These are phyloP conservation scores for Thyridium curvatum DNA, from an alignment of 2,329 filamentous ascomycete species.

Conservation along the genomic window DNA sequence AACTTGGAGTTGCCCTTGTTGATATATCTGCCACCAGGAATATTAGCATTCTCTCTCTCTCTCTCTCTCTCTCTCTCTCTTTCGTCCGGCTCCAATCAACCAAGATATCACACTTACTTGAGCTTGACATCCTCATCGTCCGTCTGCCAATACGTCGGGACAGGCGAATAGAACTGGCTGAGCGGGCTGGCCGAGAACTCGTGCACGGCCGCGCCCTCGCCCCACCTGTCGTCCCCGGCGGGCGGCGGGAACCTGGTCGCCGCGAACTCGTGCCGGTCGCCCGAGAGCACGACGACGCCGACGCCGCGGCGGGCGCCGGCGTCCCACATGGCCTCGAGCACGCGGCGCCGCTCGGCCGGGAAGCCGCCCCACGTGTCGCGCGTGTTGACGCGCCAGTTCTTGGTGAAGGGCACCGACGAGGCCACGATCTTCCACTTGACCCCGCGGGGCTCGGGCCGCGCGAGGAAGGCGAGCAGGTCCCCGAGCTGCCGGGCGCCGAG, in stretches of 20 bases:
- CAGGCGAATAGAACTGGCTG: conserved; percentile 88
- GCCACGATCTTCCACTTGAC: conserved; percentile 92
- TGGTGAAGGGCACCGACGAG: conserved; percentile 89
- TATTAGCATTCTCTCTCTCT: no score
- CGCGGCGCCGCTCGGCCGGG: conserved; percentile 66
- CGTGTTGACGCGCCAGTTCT: conserved; percentile 89
- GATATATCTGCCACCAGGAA: conserved; percentile 52
- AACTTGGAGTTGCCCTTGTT: conserved; percentile 87
- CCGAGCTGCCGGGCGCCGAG: conserved; percentile 72
- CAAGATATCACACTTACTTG: conserved; percentile 59
- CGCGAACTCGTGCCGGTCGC: conserved; percentile 95
- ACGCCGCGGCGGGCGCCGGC: conserved; percentile 61
- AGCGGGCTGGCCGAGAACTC: conserved; percentile 91
- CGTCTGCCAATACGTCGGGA: conserved; percentile 74
- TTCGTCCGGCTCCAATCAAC: conserved; percentile 2
- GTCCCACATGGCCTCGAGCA: conserved; percentile 92
- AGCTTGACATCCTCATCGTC: conserved; percentile 78
- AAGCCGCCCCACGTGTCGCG: conserved; percentile 95
- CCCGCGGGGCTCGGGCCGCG: conserved; percentile 63
- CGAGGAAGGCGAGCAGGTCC: conserved; percentile 74
- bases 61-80: no score
- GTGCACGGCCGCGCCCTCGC: conserved; percentile 61
- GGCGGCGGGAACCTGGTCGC: conserved; percentile 73
- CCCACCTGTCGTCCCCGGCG: conserved; percentile 53
- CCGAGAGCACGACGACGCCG: conserved; percentile 78